phyloP scores from a whole-genome alignment of 1,139 yeast genomes.

The Candida sojae region DNA sequence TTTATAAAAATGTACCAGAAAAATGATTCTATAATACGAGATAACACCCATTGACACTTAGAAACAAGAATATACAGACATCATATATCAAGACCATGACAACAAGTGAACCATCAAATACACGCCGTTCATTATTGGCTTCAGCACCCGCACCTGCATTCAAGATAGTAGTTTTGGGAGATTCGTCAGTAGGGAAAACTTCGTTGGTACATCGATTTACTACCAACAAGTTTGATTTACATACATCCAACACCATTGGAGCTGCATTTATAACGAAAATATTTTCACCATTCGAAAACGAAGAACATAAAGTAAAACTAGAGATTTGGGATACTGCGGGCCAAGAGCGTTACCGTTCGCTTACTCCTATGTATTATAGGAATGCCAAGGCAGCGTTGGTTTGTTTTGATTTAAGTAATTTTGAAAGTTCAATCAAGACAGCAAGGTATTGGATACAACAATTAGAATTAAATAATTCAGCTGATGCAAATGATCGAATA shows the following conservation, averaged over 20 bases:
- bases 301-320: conserved; percentile 28
- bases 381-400: conserved; percentile 46
- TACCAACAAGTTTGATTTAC: conserved; percentile 34
- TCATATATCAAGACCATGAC: neutral
- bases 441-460: conserved; percentile 51
- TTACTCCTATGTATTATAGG: conserved; percentile 53
- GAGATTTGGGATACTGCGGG: conserved; percentile 60
- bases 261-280: conserved; percentile 50
- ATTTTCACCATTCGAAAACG: conserved; percentile 19
- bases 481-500: conserved; percentile 17
- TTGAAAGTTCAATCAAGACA: conserved; percentile 33
- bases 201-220: conserved; percentile 47
- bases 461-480: conserved; percentile 28
- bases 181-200: conserved; percentile 50
- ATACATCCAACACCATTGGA: conserved; percentile 49
- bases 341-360: conserved; percentile 48
- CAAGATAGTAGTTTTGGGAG: conserved; percentile 48
- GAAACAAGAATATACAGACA: neutral
- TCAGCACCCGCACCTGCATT: conserved; percentile 22
- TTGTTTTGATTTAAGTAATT: conserved; percentile 38
- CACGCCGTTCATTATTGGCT: conserved; percentile 3
- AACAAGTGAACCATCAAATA: neutral
- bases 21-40: neutral
- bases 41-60: too few relatives aligned
- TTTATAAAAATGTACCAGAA: neutral